Percentiles rank a stretch among this genome's conserved stretches.
Evolutionary conservation across 768 basidiomycete genomes (phyloP).

Genomic region (Mycena sanguinolenta): DNA sequence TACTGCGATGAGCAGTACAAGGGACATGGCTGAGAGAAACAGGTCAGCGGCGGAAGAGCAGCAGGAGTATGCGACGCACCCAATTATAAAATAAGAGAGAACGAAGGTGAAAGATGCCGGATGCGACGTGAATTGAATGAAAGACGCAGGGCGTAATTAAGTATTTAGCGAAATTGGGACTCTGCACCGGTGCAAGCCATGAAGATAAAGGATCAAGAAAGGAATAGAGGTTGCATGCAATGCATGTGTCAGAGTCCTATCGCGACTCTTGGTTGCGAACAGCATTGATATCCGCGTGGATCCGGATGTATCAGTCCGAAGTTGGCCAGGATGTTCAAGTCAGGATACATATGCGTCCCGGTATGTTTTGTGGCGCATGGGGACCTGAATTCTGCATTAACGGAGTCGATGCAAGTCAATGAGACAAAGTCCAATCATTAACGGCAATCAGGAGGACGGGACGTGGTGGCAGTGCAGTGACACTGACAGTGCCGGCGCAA

Average conservation of each 20-base stretch:
- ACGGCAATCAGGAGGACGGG: too few relatives aligned
- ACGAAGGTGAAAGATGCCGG: slow-evolving; percentile 23
- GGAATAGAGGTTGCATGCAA: slow-evolving; percentile 26
- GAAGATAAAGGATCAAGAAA: slow-evolving; percentile 19
- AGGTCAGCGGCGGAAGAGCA: not conserved
- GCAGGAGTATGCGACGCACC: slow-evolving; percentile 25
- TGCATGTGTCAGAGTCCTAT: not conserved
- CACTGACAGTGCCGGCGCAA: too few relatives aligned
- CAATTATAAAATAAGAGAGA: slow-evolving; percentile 5
- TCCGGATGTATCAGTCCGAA: not conserved
- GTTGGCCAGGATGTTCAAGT: not conserved
- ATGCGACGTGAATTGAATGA: slow-evolving; percentile 17
- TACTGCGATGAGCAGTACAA: slow-evolving; percentile 28
- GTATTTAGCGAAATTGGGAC: slow-evolving; percentile 19
- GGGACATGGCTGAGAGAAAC: slow-evolving; percentile 20
- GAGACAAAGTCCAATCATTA: too few relatives aligned
- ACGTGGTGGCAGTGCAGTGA: too few relatives aligned
- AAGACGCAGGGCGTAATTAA: slow-evolving; percentile 9
- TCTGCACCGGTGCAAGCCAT: slow-evolving; percentile 17
- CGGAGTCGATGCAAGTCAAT: too few relatives aligned
- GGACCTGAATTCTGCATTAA: too few relatives aligned
- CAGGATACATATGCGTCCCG: too few relatives aligned
- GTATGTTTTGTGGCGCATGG: too few relatives aligned
- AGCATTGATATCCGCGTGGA: slow-evolving; percentile 7
- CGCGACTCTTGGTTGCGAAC: slow-evolving; percentile 1